Percentiles rank a stretch among this genome's conserved stretches.
phyloP scores from a whole-genome alignment of 2,329 filamentous ascomycete genomes.

The Sporothrix dimorphospora region DNA sequence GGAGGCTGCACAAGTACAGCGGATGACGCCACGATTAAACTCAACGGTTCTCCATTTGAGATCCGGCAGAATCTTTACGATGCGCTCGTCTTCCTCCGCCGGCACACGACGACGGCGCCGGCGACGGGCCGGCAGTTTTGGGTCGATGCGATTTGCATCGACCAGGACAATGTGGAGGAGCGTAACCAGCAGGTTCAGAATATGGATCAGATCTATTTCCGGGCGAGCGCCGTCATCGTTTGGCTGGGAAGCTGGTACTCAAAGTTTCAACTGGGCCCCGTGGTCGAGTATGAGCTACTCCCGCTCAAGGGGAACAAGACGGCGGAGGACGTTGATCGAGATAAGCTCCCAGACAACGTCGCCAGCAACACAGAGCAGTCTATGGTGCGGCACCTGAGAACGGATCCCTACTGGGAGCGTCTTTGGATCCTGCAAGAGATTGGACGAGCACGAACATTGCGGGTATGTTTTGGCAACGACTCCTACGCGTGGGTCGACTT shows the following conservation, averaged over 20 bases:
- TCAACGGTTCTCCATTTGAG: background rate
- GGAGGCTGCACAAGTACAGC: background rate
- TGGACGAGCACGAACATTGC: background rate
- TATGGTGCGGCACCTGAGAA: background rate
- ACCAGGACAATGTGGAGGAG: background rate
- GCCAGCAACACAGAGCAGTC: too few relatives aligned
- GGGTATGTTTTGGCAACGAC: background rate
- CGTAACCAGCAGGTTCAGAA: background rate
- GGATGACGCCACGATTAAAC: background rate
- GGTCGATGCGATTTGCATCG: constrained; percentile 21
- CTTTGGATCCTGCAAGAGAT: constrained; percentile 2
- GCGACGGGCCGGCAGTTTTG: background rate
- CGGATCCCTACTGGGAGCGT: constrained; percentile 1
- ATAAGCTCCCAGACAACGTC: too few relatives aligned
- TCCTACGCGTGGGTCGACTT: background rate
- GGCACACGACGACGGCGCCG: too few relatives aligned
- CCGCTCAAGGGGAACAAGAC: too few relatives aligned
- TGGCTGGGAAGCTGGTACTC: background rate
- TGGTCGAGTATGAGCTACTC: too few relatives aligned
- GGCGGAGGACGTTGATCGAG: background rate
- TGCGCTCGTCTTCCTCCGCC: background rate
- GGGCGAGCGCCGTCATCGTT: background rate
- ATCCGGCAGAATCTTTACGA: background rate
- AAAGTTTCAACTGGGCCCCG: background rate
- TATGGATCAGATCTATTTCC: constrained; percentile 15